These are phyloP conservation scores for Rhodotorula sp. DNA, from an alignment of 1,284 basidiomycete genomes.

Conservation along the genomic window DNA sequence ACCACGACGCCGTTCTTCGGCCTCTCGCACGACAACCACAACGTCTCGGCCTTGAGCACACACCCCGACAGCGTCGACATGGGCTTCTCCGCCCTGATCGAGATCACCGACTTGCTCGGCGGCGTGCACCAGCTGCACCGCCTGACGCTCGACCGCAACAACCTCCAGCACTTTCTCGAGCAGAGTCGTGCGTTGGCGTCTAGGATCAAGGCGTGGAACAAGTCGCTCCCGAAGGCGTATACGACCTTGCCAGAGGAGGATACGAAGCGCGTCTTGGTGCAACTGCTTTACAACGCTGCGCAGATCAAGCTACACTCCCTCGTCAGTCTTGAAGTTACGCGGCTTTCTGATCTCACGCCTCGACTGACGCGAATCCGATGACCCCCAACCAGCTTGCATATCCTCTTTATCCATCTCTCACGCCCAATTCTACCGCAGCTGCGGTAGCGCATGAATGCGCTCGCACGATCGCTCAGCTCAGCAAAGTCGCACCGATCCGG, in stretches of 20 bases:
- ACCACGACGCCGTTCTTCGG: background rate
- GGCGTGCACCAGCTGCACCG: slow-evolving; percentile 10
- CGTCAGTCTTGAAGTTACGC: background rate
- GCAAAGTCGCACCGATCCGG: background rate
- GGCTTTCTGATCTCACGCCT: no score
- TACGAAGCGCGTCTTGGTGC: background rate
- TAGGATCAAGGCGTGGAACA: background rate
- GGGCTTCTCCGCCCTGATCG: background rate
- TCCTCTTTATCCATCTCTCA: background rate
- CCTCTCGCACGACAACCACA: background rate
- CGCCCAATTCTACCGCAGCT: background rate
- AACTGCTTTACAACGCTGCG: slow-evolving; percentile 2
- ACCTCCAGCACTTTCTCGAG: slow-evolving; percentile 1
- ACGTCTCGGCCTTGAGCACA: background rate
- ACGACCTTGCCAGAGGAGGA: background rate
- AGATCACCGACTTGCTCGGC: slow-evolving; percentile 6
- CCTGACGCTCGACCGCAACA: background rate
- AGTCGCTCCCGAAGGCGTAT: background rate
- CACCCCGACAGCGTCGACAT: background rate
- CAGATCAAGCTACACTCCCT: slow-evolving; percentile 4
- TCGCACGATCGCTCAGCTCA: background rate
- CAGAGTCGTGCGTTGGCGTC: background rate
- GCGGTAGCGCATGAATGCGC: background rate
- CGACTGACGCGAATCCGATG: background rate
- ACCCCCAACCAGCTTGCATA: background rate